Conservation (phyloP, 148 eudicot species). For the Dysphania ambrosioides region DNA sequence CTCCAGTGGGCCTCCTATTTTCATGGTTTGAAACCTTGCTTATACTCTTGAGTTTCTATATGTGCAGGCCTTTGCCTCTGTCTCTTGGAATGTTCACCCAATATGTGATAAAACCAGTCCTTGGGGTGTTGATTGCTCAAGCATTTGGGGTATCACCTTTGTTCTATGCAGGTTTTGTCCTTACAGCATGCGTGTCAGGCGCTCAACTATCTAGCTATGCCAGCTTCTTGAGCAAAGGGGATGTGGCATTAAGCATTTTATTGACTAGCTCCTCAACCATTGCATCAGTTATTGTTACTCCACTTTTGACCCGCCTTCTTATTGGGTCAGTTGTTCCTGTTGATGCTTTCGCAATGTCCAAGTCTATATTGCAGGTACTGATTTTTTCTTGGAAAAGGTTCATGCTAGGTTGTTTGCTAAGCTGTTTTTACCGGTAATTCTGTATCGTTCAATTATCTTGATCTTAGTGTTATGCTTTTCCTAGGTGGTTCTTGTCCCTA, state of each 20-base stretch:
- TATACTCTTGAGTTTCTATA: constrained; percentile 17
- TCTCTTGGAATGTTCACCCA: constrained; percentile 77
- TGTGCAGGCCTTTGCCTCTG: constrained; percentile 77
- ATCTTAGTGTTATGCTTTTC: constrained; percentile 28
- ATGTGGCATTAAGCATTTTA: constrained; percentile 86
- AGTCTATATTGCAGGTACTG: constrained; percentile 93
- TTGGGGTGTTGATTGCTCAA: constrained; percentile 78
- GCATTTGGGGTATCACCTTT: constrained; percentile 72
- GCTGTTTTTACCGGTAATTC: not conserved
- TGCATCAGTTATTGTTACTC: constrained; percentile 81
- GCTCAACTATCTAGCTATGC: constrained; percentile 98
- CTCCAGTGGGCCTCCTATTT: not conserved
- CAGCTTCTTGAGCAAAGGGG: constrained; percentile 94
- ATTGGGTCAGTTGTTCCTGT: constrained; percentile 95
- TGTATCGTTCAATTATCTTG: constrained; percentile 32
- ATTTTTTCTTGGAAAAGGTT: constrained; percentile 7
- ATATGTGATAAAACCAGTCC: constrained; percentile 63
- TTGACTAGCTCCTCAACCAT: constrained; percentile 91
- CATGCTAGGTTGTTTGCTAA: too few relatives aligned
- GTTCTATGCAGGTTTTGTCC: constrained; percentile 87
- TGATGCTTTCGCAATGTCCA: constrained; percentile 90
- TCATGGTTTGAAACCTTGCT: not conserved
- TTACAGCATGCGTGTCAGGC: constrained; percentile 91
- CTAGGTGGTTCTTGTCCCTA: constrained; percentile 89
- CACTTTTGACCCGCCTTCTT: constrained; percentile 88